Base-by-base conservation (phyloP, 441 rosid genomes). In the Eruca vesicaria region DNA sequence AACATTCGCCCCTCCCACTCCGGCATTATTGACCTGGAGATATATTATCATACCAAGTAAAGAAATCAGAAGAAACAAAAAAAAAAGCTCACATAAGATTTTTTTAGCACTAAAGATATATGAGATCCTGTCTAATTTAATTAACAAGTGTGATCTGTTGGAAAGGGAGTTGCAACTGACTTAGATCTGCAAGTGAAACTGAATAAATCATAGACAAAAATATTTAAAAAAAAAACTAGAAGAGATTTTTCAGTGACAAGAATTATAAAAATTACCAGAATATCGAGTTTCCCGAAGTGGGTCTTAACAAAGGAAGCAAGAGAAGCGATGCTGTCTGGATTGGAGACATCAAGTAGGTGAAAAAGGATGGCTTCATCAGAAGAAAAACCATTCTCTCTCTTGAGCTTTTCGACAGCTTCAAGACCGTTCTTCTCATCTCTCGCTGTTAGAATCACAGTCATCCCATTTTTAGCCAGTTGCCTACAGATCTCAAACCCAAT, bases 311-410 rank as follows among this genome's bases (percentile, higher is more conserved):
- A 89, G 50, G 20, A 78, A 28, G 83, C 88, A 3, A 87, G 79
- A 50, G 86, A 81, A 18, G 81, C 35, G 68, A 85, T 63, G 56
- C 81, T 83, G 43, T 69, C 64, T 57, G 84, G 84, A 63, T 84
- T 79, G 7, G 86, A 33, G 18, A 90, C 91, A 78, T 89, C 91
- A 45, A 89, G 94, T 21, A 72, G 85, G 76, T 85, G 90, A 72
- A 87, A 90, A 56, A 80, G 6, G 31, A 85, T 50, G 66, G 68
- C 45, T 68, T 77, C 26, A 76, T 73, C 81, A 10, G 81, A 72
- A 10, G 81, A 72, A 16, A 75, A 66, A 62, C 80, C 79, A 63
- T 73, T 79, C 15, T 73, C 72, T 15, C 4, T 56, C 73, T 68
- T 77, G 31, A 87, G 82, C 52, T 84, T 83, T 56, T 69, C 68